Percentiles rank a stretch among this genome's conserved stretches.
Evolutionary conservation across 345 rosid species (phyloP).

Genomic region (Syzygium aqueum): DNA sequence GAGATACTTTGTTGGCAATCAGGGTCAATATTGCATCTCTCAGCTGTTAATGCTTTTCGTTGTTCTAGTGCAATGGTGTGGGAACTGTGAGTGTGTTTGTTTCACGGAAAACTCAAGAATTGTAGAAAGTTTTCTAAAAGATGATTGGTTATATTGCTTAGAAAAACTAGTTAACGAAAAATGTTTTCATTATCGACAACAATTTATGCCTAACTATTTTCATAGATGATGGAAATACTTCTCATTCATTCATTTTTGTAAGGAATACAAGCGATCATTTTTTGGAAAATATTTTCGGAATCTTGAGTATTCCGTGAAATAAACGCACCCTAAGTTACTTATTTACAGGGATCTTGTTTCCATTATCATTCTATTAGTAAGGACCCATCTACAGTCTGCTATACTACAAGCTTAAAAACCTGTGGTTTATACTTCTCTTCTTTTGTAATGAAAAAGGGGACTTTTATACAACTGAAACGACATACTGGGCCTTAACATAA

Average conservation of each 20-base stretch:
- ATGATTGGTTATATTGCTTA: accelerated
- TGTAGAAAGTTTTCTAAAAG: neutral
- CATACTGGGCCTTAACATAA: neutral
- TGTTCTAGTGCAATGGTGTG: neutral
- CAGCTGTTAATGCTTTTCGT: neutral
- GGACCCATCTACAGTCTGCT: too few relatives aligned
- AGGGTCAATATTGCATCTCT: neutral
- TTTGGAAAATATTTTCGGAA: too few relatives aligned
- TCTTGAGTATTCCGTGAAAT: accelerated
- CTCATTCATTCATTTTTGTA: neutral
- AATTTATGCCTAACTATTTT: neutral
- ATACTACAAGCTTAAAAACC: too few relatives aligned
- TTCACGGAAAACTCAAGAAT: accelerated
- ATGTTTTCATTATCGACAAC: too few relatives aligned
- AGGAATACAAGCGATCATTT: too few relatives aligned
- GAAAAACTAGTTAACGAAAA: neutral
- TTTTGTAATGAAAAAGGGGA: neutral
- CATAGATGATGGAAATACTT: neutral
- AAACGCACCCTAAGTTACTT: neutral
- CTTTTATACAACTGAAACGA: neutral
- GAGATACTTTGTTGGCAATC: neutral
- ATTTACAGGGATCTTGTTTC: neutral
- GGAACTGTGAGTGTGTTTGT: accelerated
- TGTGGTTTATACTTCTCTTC: neutral
- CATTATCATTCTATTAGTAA: neutral